These are phyloP conservation scores for Hirsutella rhossiliensis DNA, from an alignment of 2,329 filamentous ascomycete species.

Conservation along the genomic window DNA sequence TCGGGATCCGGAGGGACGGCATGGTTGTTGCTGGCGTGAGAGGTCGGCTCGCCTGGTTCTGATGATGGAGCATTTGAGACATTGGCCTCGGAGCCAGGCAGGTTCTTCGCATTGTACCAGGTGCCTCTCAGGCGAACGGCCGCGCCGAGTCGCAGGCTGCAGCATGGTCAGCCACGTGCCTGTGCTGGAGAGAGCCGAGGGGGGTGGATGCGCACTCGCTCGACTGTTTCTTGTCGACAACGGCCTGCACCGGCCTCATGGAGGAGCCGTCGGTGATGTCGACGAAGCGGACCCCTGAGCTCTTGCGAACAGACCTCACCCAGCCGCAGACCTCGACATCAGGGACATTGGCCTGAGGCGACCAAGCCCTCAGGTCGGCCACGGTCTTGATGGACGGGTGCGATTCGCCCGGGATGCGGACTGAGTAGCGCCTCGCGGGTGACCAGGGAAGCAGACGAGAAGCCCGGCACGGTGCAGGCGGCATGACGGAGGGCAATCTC, in stretches of 20 bases:
- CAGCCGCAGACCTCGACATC: constrained; percentile 61
- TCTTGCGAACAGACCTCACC: constrained; percentile 73
- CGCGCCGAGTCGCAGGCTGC: constrained; percentile 67
- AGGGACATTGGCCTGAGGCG: constrained; percentile 28
- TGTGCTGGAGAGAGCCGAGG: constrained; percentile 2
- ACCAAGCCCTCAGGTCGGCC: constrained; percentile 43
- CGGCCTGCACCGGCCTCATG: constrained; percentile 64
- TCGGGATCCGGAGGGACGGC: background rate
- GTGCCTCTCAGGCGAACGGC: constrained; percentile 67
- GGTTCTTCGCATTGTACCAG: constrained; percentile 39
- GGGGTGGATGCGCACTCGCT: constrained; percentile 46
- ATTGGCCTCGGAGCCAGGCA: background rate
- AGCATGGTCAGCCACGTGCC: constrained; percentile 15
- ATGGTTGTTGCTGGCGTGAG: background rate
- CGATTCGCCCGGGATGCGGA: constrained; percentile 13
- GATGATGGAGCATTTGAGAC: constrained; percentile 2
- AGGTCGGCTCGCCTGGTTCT: background rate
- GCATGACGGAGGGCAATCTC: too few species aligned
- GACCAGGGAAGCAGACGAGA: constrained; percentile 1
- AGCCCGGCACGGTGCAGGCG: background rate
- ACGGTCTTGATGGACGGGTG: constrained; percentile 29
- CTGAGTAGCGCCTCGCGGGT: constrained; percentile 19
- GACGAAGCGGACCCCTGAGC: constrained; percentile 75
- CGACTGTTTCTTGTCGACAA: constrained; percentile 60
- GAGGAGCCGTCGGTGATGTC: constrained; percentile 82